Base-by-base conservation (phyloP, 2,329 filamentous ascomycete genomes). In the Chrysosporium keratinophilum region DNA sequence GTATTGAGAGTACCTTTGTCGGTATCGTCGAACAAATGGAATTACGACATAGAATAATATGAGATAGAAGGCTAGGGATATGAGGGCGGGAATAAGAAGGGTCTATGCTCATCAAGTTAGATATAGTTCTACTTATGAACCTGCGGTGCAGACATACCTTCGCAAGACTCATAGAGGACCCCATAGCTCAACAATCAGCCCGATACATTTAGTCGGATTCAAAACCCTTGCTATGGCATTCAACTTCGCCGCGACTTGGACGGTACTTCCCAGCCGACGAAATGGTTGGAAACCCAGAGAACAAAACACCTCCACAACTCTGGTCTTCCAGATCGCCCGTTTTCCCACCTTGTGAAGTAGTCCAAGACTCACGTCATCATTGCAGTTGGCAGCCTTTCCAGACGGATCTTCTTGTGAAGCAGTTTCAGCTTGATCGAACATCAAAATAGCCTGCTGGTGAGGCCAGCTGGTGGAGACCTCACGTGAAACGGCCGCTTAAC, bases 1-100 rank as follows among this genome's bases (percentile, higher is more conserved):
- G 64, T 89, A 89, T 57, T 87, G 82, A 64, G 81, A 78, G 67
- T 88, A 88, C 56, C 84, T 81, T 61, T 77, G 78, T 58, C 80
- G 82, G 68, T 87, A 86, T 54, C 77, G 79, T 46, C 80, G 82
- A 78, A 85, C 86, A 56, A 85, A 65, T 1, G 86, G 86, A 23
- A 87, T 64, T 57, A 87, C 63, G 61, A 83, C 70, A 66, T 82
- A 86, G 54, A 80, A 83, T 54, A 83, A 70, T 55, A 82, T 54
- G 61, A 88, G 68, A 69, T 87, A 90, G 60, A 88, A 71, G 57
- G 79, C 69, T 46, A 88, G 76, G 44, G 85, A 85, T 64, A 88
- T 82, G 64, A 83, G 63, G 51, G 84, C 84, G 34, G 86, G 85
- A 58, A 87, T 72, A 61, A 88, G 67, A 58, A 89, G 71, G 4